These are phyloP conservation scores for Cutaneotrichosporon sp. DNA, from an alignment of 1,284 basidiomycete genomes.

Conservation along the genomic window DNA sequence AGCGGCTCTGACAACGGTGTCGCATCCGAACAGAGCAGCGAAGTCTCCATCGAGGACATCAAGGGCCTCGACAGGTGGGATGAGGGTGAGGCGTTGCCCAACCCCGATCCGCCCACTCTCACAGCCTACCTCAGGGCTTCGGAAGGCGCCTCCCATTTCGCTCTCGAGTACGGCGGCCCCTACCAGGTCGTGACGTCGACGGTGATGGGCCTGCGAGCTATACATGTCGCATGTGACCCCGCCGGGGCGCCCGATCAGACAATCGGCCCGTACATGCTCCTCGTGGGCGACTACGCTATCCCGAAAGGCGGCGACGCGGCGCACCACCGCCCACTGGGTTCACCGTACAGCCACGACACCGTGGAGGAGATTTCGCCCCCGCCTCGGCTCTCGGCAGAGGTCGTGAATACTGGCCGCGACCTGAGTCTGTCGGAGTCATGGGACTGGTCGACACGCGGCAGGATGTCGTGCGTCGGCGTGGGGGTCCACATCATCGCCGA, in stretches of 20 bases:
- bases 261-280: not conserved
- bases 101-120: not conserved
- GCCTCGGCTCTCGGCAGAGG: too few relatives aligned
- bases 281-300: not conserved
- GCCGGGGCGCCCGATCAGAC: too few relatives aligned
- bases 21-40: too few relatives aligned
- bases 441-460: not conserved
- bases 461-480: not conserved
- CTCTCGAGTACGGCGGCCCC: not conserved
- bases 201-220: not conserved
- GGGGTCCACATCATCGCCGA: not conserved
- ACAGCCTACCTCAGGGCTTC: not conserved
- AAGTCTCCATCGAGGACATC: not conserved
- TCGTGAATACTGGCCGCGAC: not conserved
- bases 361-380: too few relatives aligned
- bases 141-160: not conserved
- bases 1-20: too few relatives aligned
- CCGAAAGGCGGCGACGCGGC: not conserved
- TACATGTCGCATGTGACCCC: too few relatives aligned
- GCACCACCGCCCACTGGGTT: not conserved
- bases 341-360: not conserved
- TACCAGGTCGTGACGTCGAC: too few relatives aligned
- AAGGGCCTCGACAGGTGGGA: not conserved
- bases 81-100: not conserved
- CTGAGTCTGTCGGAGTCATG: not conserved